These are phyloP conservation scores for Coprinopsis strossmayeri DNA, from an alignment of 768 basidiomycete species.

Conservation along the genomic window DNA sequence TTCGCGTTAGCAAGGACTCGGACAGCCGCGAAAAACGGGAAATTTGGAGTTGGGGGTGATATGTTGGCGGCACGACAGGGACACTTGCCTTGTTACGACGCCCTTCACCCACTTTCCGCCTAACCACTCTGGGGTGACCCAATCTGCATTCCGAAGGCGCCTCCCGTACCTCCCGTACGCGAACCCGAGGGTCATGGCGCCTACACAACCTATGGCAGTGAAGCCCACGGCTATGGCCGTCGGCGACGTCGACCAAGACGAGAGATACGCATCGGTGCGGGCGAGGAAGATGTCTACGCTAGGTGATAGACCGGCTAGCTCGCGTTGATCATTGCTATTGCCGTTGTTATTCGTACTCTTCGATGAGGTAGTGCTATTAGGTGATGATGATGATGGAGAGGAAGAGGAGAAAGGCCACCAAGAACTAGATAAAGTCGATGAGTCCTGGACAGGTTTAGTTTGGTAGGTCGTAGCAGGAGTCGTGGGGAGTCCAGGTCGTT, in stretches of 20 bases:
- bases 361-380: no score
- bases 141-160: constrained; percentile 59
- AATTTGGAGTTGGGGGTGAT: no score
- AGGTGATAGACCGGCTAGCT: no score
- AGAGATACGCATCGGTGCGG: constrained; percentile 12
- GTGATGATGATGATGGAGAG: no score
- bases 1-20: constrained; percentile 2
- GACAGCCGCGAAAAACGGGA: background rate
- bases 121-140: constrained; percentile 61
- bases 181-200: constrained; percentile 25
- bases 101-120: constrained; percentile 67
- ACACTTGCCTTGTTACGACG: constrained; percentile 73
- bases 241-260: constrained; percentile 13
- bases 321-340: no score
- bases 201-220: constrained; percentile 27
- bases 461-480: background rate
- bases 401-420: no score
- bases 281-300: background rate
- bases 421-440: background rate
- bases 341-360: no score
- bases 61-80: constrained; percentile 15
- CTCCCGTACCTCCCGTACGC: constrained; percentile 46
- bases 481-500: background rate
- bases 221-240: constrained; percentile 16
- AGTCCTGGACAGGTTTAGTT: background rate